These are phyloP conservation scores for Solanum bukasovii DNA, from an alignment of 257 asterid genomes.

Conservation along the genomic window DNA sequence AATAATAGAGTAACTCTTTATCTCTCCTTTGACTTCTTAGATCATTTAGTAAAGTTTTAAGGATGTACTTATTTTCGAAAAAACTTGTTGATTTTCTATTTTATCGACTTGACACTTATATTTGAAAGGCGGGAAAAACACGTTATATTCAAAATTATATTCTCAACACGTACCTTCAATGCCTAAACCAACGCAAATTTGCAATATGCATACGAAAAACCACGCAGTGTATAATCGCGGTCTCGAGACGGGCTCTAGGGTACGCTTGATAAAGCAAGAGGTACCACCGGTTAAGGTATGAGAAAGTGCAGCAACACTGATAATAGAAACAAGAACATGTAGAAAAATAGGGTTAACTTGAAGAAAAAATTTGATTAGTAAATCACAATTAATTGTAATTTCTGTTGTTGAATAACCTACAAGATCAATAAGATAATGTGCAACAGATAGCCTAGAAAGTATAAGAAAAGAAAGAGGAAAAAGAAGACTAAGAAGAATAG, in stretches of 20 bases:
- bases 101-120: background rate
- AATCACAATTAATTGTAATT: background rate
- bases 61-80: background rate
- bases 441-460: constrained; percentile 53
- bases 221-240: constrained; percentile 30
- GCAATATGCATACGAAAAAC: constrained; percentile 37
- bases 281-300: constrained; percentile 22
- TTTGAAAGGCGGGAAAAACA: background rate
- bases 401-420: constrained; percentile 8
- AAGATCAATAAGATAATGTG: constrained; percentile 33
- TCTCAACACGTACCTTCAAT: constrained; percentile 32
- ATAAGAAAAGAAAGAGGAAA: constrained; percentile 78
- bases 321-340: constrained; percentile 30
- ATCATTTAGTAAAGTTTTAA: background rate
- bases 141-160: background rate
- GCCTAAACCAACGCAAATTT: constrained; percentile 57
- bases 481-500: constrained; percentile 59
- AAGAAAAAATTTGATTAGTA: constrained; percentile 16
- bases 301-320: constrained; percentile 33
- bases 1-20: background rate
- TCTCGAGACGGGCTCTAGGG: constrained; percentile 1
- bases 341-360: constrained; percentile 31
- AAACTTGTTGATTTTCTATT: background rate
- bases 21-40: background rate
- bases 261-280: background rate